Evolutionary conservation across 2,329 filamentous ascomycete species (phyloP).

Genomic region (Beauveria caledonica): DNA sequence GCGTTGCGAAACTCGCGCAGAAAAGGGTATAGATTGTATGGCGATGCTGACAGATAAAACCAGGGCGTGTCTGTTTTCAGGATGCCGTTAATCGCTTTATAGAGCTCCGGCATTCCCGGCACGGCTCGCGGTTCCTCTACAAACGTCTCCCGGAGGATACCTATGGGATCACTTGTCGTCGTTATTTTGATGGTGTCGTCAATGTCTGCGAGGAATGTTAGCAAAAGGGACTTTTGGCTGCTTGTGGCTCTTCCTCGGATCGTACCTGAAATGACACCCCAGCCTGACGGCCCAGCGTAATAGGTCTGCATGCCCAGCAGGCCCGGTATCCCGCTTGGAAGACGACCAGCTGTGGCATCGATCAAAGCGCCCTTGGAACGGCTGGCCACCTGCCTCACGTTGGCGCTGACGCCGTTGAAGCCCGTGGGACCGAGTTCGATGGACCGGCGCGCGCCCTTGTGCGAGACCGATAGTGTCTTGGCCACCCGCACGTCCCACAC

Average conservation of each 20-base stretch:
- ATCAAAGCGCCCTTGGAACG: constrained; percentile 37
- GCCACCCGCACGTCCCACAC: constrained; percentile 67
- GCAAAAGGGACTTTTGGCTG: not conserved
- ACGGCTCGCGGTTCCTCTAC: constrained; percentile 64
- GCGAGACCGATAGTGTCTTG: constrained; percentile 56
- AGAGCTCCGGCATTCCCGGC: constrained; percentile 68
- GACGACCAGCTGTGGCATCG: constrained; percentile 36
- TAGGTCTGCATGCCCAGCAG: constrained; percentile 59
- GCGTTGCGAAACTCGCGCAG: constrained; percentile 63
- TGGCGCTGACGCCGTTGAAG: constrained; percentile 61
- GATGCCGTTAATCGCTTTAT: constrained; percentile 64
- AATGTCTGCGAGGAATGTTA: constrained; percentile 50
- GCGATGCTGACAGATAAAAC: constrained; percentile 91
- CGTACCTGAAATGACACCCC: constrained; percentile 70
- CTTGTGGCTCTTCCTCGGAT: not conserved
- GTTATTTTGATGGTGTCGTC: constrained; percentile 92
- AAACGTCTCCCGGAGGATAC: constrained; percentile 79
- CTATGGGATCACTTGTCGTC: constrained; percentile 67
- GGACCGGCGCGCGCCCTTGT: constrained; percentile 32
- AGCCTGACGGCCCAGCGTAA: constrained; percentile 69
- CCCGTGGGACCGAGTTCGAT: constrained; percentile 61
- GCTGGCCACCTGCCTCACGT: constrained; percentile 46
- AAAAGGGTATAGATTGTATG: constrained; percentile 90
- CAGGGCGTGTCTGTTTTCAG: constrained; percentile 66
- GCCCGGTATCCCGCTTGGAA: constrained; percentile 45